Evolutionary conservation across 1,139 yeast genomes (phyloP), one percentile per base, ranked within the genome.

Genomic region (Candida buenavistaensis): DNA sequence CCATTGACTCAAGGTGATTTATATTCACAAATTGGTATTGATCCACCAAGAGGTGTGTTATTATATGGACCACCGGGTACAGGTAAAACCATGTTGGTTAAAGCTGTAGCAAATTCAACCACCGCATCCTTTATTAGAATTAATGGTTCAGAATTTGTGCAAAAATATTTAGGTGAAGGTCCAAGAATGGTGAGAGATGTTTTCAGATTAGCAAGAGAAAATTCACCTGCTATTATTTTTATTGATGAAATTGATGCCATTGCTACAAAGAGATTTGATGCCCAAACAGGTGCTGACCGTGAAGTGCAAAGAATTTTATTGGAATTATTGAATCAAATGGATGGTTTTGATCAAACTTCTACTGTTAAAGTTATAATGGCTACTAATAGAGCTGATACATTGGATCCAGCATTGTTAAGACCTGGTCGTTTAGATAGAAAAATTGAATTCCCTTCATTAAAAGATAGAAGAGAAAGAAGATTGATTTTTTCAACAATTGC

Each of bases 101-200:
- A 94, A 64, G 98, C 99, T 0, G 99, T 94, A 33, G 99, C 99
- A 12, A 92, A 94, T 62, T 82, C 92, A 39, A 83, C 97, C 3
- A 87, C 96, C 2, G 98, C 98, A 1, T 75, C 97, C 5, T 94
- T 94, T 54, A 90, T 94, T 50, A 84, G 98, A 60, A 96, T 94
- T 22, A 94, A 89, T 50, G 98, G 98, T 36, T 90, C 97, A 1
- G 99, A 94, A 61, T 92, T 94, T 57, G 97, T 94, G 37, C 98
- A 94, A 60, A 94, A 94, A 62, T 94, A 94, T 59, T 76, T 94
- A 39, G 99, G 99, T 61, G 99, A 94, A 68, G 98, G 99, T 52
- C 97, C 98, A 41, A 80, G 99, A 68, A 92, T 94, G 97, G 98
- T 92, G 25, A 82, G 98, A 63, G 98, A 94, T 59, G 97, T 92